phyloP scores from a whole-genome alignment of 2,329 filamentous ascomycete genomes.

The Colletotrichum tropicicola region DNA sequence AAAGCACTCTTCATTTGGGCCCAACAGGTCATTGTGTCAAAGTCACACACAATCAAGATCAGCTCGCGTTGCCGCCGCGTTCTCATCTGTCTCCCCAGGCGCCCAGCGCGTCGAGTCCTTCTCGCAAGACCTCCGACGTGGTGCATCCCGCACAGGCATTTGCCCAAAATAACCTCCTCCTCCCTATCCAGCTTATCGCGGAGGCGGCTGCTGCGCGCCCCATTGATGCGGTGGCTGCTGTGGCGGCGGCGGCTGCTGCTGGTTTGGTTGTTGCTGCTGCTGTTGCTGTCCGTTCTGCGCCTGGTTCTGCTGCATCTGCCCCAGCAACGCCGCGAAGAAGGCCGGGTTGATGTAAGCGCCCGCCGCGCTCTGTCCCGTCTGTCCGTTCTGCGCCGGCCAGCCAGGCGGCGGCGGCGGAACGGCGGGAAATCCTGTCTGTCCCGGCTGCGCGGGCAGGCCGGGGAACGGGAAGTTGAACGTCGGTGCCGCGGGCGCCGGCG shows the following conservation, averaged over 20 bases:
- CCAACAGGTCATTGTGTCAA: background rate
- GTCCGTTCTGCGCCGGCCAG: constrained; percentile 43
- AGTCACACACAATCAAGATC: background rate
- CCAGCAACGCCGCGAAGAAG: constrained; percentile 61
- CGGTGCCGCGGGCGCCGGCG: constrained; percentile 37
- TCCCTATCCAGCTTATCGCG: background rate
- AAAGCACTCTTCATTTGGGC: background rate
- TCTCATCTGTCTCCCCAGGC: background rate
- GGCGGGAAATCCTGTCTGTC: constrained; percentile 42
- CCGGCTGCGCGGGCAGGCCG: constrained; percentile 48
- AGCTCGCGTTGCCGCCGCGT: background rate
- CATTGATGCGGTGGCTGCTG: constrained; percentile 32
- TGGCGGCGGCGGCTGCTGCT: constrained; percentile 39
- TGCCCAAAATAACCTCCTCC: background rate
- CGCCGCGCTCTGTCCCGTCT: constrained; percentile 43
- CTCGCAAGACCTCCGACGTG: background rate
- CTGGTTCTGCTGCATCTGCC: constrained; percentile 49
- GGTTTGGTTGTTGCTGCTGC: constrained; percentile 20
- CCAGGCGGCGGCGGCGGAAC: constrained; percentile 53
- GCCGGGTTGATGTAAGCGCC: constrained; percentile 65
- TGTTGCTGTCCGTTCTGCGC: constrained; percentile 35
- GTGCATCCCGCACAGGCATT: background rate
- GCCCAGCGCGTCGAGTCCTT: background rate
- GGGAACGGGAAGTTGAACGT: constrained; percentile 55
- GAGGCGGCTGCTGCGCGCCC: constrained; percentile 26